Evolutionary conservation across 495 filamentous ascomycete species (phyloP).

Genomic region (Xylaria intraflava): DNA sequence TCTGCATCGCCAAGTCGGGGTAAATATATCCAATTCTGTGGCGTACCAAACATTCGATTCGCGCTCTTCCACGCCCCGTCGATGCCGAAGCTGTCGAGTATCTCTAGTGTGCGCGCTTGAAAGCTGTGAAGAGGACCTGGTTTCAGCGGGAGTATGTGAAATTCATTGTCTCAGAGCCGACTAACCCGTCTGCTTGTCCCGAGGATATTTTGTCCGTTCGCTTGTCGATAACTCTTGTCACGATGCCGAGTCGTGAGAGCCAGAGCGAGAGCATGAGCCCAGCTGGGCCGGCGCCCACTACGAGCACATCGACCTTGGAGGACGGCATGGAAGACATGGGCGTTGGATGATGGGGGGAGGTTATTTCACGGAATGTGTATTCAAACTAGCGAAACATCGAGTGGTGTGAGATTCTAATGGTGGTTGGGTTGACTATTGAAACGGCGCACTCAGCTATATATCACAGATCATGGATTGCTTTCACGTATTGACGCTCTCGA

Average conservation of each 20-base stretch:
- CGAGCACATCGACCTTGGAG: constrained; percentile 44
- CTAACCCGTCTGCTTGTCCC: constrained; percentile 55
- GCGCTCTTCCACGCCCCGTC: constrained; percentile 53
- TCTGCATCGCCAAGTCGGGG: too few relatives aligned
- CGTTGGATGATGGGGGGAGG: not conserved
- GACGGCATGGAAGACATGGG: not conserved
- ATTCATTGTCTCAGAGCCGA: constrained; percentile 30
- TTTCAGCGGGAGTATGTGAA: constrained; percentile 1
- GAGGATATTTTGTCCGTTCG: constrained; percentile 45
- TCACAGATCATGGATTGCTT: too few relatives aligned
- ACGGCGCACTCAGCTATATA: too few relatives aligned
- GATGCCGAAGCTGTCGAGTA: constrained; percentile 62
- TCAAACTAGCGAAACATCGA: too few relatives aligned
- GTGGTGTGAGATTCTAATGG: too few relatives aligned
- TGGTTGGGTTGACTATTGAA: too few relatives aligned
- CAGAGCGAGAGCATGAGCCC: constrained; percentile 57
- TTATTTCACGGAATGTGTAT: not conserved
- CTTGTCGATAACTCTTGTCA: constrained; percentile 58
- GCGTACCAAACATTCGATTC: constrained; percentile 40
- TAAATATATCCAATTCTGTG: not conserved
- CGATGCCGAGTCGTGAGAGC: constrained; percentile 52
- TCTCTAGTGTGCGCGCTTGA: constrained; percentile 49
- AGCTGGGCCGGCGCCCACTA: constrained; percentile 58
- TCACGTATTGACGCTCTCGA: too few relatives aligned
- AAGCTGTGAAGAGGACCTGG: constrained; percentile 12